Percentiles rank a stretch among this genome's conserved stretches.
These are phyloP conservation scores for Plenodomus tracheiphilus DNA, from an alignment of 2,329 filamentous ascomycete genomes.

Conservation along the genomic window DNA sequence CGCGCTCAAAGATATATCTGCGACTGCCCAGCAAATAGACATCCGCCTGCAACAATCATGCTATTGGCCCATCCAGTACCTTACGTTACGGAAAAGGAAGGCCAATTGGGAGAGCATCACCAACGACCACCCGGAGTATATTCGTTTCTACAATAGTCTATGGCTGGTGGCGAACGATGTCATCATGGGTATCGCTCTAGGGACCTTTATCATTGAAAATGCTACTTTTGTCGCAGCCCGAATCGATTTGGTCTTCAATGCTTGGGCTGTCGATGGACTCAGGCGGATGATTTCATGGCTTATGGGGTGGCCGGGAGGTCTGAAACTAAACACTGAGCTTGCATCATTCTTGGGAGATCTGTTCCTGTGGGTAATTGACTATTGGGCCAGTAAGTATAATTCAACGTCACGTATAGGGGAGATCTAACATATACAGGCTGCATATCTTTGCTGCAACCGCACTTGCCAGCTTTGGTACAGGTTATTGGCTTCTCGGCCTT, in stretches of 20 bases:
- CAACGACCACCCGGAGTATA: slow-evolving; percentile 94
- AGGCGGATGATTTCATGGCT: slow-evolving; percentile 91
- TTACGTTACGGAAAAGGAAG: slow-evolving; percentile 85
- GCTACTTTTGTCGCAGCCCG: slow-evolving; percentile 78
- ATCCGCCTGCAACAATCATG: slow-evolving; percentile 97
- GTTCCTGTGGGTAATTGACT: slow-evolving; percentile 98
- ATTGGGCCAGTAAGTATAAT: slow-evolving; percentile 76
- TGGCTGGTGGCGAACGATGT: slow-evolving; percentile 99
- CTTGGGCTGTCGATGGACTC: slow-evolving; percentile 86
- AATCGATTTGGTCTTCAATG: slow-evolving; percentile 73
- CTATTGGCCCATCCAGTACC: slow-evolving; percentile 97
- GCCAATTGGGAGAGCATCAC: slow-evolving; percentile 95
- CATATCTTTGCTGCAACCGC: slow-evolving; percentile 75
- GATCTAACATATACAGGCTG: slow-evolving; percentile 58
- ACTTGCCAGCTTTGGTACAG: slow-evolving; percentile 84
- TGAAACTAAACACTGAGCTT: slow-evolving; percentile 93
- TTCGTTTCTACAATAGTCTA: slow-evolving; percentile 96
- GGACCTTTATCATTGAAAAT: slow-evolving; percentile 97
- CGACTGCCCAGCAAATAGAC: slow-evolving; percentile 95
- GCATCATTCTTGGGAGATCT: slow-evolving; percentile 93
- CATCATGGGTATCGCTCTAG: slow-evolving; percentile 95
- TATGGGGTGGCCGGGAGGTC: slow-evolving; percentile 83
- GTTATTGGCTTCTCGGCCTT: slow-evolving; percentile 94
- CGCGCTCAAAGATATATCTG: slow-evolving; percentile 92
- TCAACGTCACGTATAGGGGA: not conserved